A percentile compares a stretch with the other conserved stretches of the same genome.
Evolutionary conservation across 352 stramenopile genomes (phyloP).

Genomic region (Phytophthora boehmeriae): DNA sequence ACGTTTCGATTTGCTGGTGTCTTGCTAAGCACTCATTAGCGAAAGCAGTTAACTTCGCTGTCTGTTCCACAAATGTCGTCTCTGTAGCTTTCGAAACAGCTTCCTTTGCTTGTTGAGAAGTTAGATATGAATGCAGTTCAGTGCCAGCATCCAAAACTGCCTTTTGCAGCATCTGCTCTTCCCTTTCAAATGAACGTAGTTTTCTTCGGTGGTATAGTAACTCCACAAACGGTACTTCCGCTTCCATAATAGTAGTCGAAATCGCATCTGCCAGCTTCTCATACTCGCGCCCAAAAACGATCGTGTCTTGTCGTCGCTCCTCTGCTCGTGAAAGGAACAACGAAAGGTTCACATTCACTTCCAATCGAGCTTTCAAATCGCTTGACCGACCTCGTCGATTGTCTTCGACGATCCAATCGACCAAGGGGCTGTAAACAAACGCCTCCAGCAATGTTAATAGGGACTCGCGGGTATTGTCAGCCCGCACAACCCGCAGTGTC

Average conservation of each 20-base stretch:
- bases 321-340: constrained; percentile 82
- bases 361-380: constrained; percentile 72
- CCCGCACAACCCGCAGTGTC: constrained; percentile 72
- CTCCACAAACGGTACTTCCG: constrained; percentile 19
- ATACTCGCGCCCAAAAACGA: constrained; percentile 49
- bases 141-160: constrained; percentile 8
- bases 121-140: constrained; percentile 14
- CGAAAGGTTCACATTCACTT: constrained; percentile 88
- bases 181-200: constrained; percentile 26
- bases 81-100: constrained; percentile 6
- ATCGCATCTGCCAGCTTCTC: constrained; percentile 30
- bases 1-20: constrained; percentile 56
- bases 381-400: constrained; percentile 37
- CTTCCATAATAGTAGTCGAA: constrained; percentile 14
- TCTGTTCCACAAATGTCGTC: constrained; percentile 13
- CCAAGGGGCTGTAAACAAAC: constrained; percentile 87
- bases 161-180: constrained; percentile 32
- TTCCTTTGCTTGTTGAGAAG: constrained; percentile 12
- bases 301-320: constrained; percentile 72
- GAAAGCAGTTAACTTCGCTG: constrained; percentile 39
- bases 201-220: constrained; percentile 28
- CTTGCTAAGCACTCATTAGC: constrained; percentile 50
- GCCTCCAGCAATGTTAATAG: constrained; percentile 80
- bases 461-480: constrained; percentile 65
- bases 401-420: constrained; percentile 72